phyloP scores from a whole-genome alignment of 148 eudicot species.

The Salicornia ramosissima region DNA sequence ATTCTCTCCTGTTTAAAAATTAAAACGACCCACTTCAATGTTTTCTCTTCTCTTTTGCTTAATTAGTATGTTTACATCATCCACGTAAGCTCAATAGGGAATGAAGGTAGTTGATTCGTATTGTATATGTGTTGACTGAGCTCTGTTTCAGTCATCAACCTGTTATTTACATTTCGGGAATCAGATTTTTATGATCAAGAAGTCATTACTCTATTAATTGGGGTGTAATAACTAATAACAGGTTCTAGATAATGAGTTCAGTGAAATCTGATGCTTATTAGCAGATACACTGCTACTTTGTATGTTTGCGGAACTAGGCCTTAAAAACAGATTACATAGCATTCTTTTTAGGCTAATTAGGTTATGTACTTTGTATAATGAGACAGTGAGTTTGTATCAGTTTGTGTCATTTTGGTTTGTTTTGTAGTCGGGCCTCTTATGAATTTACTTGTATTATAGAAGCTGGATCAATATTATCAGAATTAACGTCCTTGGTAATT shows the following conservation, averaged over 20 bases:
- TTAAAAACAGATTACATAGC: background rate
- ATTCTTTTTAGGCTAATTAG: background rate
- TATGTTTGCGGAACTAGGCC: background rate
- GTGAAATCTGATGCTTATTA: background rate
- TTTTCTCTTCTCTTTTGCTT: too few species aligned
- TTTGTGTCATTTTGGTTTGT: too few species aligned
- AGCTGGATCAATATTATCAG: too few species aligned
- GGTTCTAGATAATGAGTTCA: background rate
- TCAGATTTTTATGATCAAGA: background rate
- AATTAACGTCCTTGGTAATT: too few species aligned
- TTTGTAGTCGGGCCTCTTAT: too few species aligned
- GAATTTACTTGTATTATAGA: too few species aligned
- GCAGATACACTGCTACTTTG: background rate
- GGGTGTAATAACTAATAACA: background rate
- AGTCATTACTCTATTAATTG: background rate
- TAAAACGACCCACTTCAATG: too few species aligned
- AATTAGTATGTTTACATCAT: too few species aligned
- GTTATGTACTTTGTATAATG: background rate
- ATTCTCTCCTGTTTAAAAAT: too few species aligned
- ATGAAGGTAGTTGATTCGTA: too few species aligned
- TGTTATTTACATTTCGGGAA: background rate
- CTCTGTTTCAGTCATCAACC: background rate
- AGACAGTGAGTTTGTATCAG: too few species aligned
- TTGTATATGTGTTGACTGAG: background rate
- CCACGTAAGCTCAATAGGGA: too few species aligned